phyloP scores from a whole-genome alignment of 192 early-diverging fungal genomes.

The Kappamyces sp. region DNA sequence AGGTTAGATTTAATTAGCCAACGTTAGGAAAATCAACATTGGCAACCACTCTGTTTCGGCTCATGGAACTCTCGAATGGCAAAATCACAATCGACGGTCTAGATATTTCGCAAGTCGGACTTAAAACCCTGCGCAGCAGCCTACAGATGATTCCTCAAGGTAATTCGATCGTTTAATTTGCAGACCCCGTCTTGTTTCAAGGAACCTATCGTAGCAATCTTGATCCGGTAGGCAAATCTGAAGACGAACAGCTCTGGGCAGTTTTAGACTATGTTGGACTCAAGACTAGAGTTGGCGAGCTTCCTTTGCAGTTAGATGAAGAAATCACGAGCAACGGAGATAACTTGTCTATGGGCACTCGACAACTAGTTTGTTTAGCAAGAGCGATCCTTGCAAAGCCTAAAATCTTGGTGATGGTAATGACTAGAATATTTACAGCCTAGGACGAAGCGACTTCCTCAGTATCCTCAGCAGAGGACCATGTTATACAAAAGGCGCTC shows the following conservation, averaged over 20 bases:
- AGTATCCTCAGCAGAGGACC: conserved; percentile 63
- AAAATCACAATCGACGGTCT: conserved; percentile 15
- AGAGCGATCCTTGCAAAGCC: conserved; percentile 22
- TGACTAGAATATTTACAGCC: too few species aligned
- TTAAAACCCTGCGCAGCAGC: conserved; percentile 16
- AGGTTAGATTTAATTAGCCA: too few species aligned
- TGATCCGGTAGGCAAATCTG: conserved; percentile 17
- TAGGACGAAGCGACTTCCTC: conserved; percentile 22
- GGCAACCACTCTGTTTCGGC: conserved; percentile 58
- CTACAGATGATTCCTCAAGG: conserved; percentile 33
- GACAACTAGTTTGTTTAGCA: conserved; percentile 25
- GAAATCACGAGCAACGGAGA: not conserved
- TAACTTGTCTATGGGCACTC: conserved; percentile 23
- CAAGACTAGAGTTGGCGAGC: conserved; percentile 30
- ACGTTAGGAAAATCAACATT: conserved; percentile 70
- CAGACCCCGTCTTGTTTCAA: conserved; percentile 27
- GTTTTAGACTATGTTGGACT: conserved; percentile 27
- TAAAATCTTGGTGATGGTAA: conserved; percentile 21
- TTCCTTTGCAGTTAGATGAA: not conserved
- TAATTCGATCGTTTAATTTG: too few species aligned
- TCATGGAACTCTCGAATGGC: conserved; percentile 54
- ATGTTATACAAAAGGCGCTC: conserved; percentile 54
- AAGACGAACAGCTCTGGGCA: conserved; percentile 17
- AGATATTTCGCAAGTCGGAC: conserved; percentile 25
- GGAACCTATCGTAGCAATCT: conserved; percentile 38